Evolutionary conservation across 2,329 filamentous ascomycete species (phyloP).

Genomic region (Clarireedia homoeocarpa): DNA sequence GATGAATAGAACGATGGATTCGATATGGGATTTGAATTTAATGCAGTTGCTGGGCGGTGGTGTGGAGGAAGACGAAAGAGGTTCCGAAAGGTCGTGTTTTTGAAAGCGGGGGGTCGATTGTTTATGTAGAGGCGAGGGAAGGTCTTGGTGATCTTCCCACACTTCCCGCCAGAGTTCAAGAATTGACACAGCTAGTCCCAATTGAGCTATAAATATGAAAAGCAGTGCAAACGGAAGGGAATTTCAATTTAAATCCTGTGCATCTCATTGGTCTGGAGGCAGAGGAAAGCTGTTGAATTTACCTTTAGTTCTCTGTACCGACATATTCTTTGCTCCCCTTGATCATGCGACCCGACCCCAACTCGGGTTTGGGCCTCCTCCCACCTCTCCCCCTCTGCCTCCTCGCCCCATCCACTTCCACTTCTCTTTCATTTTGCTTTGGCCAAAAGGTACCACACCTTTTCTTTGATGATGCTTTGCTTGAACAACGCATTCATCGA

Average conservation of each 20-base stretch:
- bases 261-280: not conserved
- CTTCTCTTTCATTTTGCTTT: not conserved
- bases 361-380: not conserved
- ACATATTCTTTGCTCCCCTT: not conserved
- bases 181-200: not conserved
- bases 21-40: not conserved
- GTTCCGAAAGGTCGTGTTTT: slow-evolving; percentile 2
- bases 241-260: not conserved
- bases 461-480: not conserved
- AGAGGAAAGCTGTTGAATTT: not conserved
- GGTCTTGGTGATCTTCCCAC: slow-evolving; percentile 4
- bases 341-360: slow-evolving; percentile 5
- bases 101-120: slow-evolving; percentile 3
- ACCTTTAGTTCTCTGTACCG: not conserved
- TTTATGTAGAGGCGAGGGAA: slow-evolving; percentile 6
- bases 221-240: slow-evolving; percentile 1
- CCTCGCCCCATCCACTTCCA: not conserved
- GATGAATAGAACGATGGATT: not conserved
- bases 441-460: not conserved
- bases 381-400: not conserved
- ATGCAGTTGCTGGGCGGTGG: not conserved
- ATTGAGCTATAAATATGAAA: slow-evolving; percentile 6
- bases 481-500: not conserved
- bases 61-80: not conserved
- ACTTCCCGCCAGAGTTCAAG: not conserved